phyloP scores from a whole-genome alignment of 169 alveolate species.

The Cryptosporidium sp. region DNA sequence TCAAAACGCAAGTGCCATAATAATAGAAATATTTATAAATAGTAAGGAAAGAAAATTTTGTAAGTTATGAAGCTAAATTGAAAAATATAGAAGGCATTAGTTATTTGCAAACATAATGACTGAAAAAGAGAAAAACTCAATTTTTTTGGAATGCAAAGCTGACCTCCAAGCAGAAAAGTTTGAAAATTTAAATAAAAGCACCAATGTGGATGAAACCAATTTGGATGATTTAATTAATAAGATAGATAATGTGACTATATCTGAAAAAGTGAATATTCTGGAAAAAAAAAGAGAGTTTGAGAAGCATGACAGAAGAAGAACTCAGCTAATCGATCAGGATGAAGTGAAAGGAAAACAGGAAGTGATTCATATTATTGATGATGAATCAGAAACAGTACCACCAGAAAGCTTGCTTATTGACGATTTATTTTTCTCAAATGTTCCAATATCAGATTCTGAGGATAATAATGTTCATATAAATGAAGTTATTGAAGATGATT shows the following conservation, averaged over 20 bases:
- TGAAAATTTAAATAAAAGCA: neutral
- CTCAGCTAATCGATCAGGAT: neutral
- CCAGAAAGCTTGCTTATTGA: neutral
- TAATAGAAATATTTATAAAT: too few species aligned
- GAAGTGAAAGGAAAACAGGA: neutral
- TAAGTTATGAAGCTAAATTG: neutral
- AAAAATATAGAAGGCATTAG: neutral
- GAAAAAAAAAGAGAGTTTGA: neutral
- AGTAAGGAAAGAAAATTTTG: neutral
- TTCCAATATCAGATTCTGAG: conserved; percentile 35
- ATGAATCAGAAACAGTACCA: neutral
- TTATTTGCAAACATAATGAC: neutral
- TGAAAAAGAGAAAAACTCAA: neutral
- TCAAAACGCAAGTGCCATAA: too few species aligned
- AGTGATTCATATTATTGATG: neutral
- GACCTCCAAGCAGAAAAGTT: neutral
- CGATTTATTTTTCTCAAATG: conserved; percentile 34
- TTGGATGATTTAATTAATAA: conserved; percentile 13
- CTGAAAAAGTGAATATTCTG: neutral
- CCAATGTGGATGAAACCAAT: neutral
- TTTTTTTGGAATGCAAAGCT: neutral
- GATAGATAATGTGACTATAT: conserved; percentile 16
- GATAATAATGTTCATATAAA: neutral
- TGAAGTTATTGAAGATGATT: neutral
- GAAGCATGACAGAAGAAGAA: conserved; percentile 25